Conservation (phyloP, 2,329 filamentous ascomycete species). For the Lachnellula occidentalis region DNA sequence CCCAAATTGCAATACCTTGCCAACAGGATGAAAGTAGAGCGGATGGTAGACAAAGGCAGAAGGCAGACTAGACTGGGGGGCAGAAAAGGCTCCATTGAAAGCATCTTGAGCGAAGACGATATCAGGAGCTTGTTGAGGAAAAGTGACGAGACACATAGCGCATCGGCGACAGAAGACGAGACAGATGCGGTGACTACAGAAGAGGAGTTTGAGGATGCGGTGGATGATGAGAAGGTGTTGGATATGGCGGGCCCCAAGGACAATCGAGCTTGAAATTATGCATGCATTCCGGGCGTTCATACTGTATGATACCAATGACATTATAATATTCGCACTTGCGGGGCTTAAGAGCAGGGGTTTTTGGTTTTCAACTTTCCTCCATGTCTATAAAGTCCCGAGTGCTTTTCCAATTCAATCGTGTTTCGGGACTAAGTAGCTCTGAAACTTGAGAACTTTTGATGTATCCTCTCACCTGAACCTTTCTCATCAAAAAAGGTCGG, state of each 20-base stretch:
- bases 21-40: slow-evolving; percentile 82
- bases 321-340: neutral
- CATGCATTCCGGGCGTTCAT: neutral
- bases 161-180: slow-evolving; percentile 30
- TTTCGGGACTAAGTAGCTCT: neutral
- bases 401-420: neutral
- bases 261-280: neutral
- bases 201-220: slow-evolving; percentile 18
- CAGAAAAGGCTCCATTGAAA: slow-evolving; percentile 50
- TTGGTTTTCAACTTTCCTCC: neutral
- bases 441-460: neutral
- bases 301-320: neutral
- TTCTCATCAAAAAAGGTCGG: neutral
- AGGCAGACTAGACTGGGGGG: slow-evolving; percentile 45
- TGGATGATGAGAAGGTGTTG: slow-evolving; percentile 6
- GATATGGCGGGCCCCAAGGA: neutral
- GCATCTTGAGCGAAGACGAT: slow-evolving; percentile 57
- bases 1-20: slow-evolving; percentile 87
- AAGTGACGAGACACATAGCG: slow-evolving; percentile 29
- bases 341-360: neutral
- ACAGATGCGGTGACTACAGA: slow-evolving; percentile 17
- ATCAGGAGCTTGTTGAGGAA: slow-evolving; percentile 42
- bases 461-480: neutral
- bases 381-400: neutral
- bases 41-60: slow-evolving; percentile 55